phyloP scores from a whole-genome alignment of 257 asterid species.

The Rubia yunnanensis region DNA sequence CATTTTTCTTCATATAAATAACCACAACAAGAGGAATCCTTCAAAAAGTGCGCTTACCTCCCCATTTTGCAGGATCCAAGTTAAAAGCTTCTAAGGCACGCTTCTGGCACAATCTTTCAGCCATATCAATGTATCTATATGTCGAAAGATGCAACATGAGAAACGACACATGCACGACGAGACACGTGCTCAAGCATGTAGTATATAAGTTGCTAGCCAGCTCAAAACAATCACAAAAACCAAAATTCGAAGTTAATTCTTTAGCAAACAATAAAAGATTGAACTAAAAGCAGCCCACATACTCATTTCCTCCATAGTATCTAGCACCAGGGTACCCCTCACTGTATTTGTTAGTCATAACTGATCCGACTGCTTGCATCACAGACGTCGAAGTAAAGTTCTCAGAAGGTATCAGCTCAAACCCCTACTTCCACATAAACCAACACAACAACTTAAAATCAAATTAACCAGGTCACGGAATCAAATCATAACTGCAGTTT shows the following conservation, averaged over 20 bases:
- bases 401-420: conserved; percentile 92
- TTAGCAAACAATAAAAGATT: background rate
- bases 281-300: conserved; percentile 19
- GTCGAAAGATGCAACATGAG: conserved; percentile 7
- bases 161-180: background rate
- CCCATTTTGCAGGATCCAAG: conserved; percentile 92
- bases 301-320: conserved; percentile 98
- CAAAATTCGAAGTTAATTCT: background rate
- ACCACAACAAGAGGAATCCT: background rate
- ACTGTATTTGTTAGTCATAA: conserved; percentile 92
- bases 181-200: background rate
- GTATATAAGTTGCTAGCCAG: background rate
- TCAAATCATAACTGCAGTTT: background rate
- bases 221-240: background rate
- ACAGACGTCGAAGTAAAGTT: conserved; percentile 88
- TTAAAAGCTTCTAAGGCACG: conserved; percentile 81
- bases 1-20: background rate
- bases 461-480: background rate
- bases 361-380: conserved; percentile 98
- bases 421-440: conserved; percentile 40
- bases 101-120: conserved; percentile 87
- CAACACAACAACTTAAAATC: background rate
- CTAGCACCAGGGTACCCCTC: conserved; percentile 98
- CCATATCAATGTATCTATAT: conserved; percentile 94
- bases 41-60: conserved; percentile 42